These are phyloP conservation scores for Haplosporangium gracile DNA, from an alignment of 192 early-diverging fungal species.

Conservation along the genomic window DNA sequence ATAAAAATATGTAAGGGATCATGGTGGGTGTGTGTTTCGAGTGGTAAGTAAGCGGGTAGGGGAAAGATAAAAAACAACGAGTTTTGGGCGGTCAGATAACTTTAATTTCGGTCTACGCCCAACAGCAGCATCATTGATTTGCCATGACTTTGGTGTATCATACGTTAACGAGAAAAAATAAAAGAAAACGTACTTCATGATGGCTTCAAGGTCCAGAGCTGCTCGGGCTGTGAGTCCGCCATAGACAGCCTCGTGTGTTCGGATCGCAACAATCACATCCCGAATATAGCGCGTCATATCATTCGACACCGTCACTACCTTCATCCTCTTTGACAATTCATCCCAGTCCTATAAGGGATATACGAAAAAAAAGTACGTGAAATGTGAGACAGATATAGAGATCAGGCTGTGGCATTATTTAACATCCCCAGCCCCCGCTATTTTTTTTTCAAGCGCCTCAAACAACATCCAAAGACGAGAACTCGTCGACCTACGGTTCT, in stretches of 20 bases:
- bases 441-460: too few species aligned
- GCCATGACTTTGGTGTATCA: not conserved
- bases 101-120: not conserved
- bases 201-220: slow-evolving; percentile 62
- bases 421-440: not conserved
- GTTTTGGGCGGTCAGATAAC: not conserved
- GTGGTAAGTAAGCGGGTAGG: not conserved
- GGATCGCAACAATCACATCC: slow-evolving; percentile 70
- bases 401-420: not conserved
- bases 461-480: not conserved
- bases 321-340: slow-evolving; percentile 57
- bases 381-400: not conserved
- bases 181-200: slow-evolving; percentile 57
- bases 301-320: slow-evolving; percentile 60
- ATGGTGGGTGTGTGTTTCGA: too few species aligned
- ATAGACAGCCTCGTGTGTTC: slow-evolving; percentile 67
- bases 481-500: slow-evolving; percentile 22
- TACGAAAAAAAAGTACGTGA: not conserved
- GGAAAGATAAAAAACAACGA: not conserved
- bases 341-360: slow-evolving; percentile 61
- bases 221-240: slow-evolving; percentile 67
- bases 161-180: not conserved
- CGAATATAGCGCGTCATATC: slow-evolving; percentile 69
- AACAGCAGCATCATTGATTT: not conserved
- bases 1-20: not conserved